A percentile compares a stretch with the other conserved stretches of the same genome.
These are phyloP conservation scores for Adansonia grandidieri DNA, from an alignment of 441 rosid genomes.

Conservation along the genomic window DNA sequence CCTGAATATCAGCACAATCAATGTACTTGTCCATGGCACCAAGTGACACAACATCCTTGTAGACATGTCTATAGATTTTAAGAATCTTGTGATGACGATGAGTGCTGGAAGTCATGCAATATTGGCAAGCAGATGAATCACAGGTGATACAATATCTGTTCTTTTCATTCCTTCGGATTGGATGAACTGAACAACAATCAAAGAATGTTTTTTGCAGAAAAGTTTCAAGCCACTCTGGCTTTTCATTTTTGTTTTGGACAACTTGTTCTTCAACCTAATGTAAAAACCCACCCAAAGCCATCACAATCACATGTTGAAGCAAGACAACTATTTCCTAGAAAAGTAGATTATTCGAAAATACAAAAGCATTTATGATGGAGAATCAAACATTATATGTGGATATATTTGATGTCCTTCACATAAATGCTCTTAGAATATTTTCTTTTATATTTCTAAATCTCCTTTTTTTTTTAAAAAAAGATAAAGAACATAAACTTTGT, in stretches of 20 bases:
- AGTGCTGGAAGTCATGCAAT: conserved; percentile 38
- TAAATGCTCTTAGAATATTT: too few species aligned
- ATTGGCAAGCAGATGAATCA: conserved; percentile 41
- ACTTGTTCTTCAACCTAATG: background rate
- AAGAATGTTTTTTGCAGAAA: conserved; percentile 42
- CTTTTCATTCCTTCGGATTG: conserved; percentile 42
- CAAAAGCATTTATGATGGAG: too few species aligned
- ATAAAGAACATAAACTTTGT: too few species aligned
- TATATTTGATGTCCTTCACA: too few species aligned
- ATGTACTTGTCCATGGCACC: conserved; percentile 40
- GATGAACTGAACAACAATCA: conserved; percentile 39
- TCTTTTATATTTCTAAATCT: too few species aligned
- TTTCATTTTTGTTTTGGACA: background rate
- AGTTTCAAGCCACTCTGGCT: conserved; percentile 37
- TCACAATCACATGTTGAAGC: background rate
- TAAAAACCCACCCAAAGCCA: background rate
- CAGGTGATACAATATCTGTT: conserved; percentile 48
- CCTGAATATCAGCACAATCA: conserved; percentile 49
- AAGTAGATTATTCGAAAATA: too few species aligned
- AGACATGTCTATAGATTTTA: conserved; percentile 48
- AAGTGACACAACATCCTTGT: conserved; percentile 48
- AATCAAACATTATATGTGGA: too few species aligned
- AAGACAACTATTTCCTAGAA: background rate
- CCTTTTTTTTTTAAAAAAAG: too few species aligned
- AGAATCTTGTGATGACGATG: conserved; percentile 45